Evolutionary conservation across 352 stramenopile genomes (phyloP).

Genomic region (Albugo candida): DNA sequence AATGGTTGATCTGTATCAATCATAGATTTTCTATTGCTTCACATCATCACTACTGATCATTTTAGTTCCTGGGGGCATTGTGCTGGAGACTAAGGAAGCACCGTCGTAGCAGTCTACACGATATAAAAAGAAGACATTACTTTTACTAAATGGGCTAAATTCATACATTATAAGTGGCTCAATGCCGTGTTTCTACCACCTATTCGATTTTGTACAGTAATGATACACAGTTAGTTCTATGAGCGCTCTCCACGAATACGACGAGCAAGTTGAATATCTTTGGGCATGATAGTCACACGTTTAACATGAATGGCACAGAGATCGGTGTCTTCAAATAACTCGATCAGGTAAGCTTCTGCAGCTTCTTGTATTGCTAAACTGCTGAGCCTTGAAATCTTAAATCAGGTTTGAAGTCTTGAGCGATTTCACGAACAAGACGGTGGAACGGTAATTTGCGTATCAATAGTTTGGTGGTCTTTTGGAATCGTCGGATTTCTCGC

Average conservation of each 20-base stretch:
- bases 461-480: slow-evolving; percentile 74
- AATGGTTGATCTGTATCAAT: too few relatives aligned
- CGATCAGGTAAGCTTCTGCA: slow-evolving; percentile 10
- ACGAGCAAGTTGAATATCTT: not conserved
- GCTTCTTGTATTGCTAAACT: slow-evolving; percentile 13
- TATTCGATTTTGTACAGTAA: too few relatives aligned
- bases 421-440: slow-evolving; percentile 56
- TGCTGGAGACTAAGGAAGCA: too few relatives aligned
- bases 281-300: slow-evolving; percentile 1
- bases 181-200: too few relatives aligned
- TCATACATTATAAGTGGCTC: too few relatives aligned
- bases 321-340: not conserved
- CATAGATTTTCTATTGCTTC: too few relatives aligned
- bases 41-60: too few relatives aligned
- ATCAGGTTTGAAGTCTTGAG: slow-evolving; percentile 61
- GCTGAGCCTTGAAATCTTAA: slow-evolving; percentile 59
- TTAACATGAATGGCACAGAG: not conserved
- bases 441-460: slow-evolving; percentile 72
- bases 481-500: slow-evolving; percentile 74
- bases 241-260: not conserved
- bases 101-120: too few relatives aligned
- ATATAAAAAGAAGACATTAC: too few relatives aligned
- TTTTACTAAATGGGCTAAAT: too few relatives aligned
- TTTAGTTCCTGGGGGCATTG: too few relatives aligned
- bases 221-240: not conserved